phyloP scores from a whole-genome alignment of 768 basidiomycete genomes.

The Lactarius pseudohatsudake region DNA sequence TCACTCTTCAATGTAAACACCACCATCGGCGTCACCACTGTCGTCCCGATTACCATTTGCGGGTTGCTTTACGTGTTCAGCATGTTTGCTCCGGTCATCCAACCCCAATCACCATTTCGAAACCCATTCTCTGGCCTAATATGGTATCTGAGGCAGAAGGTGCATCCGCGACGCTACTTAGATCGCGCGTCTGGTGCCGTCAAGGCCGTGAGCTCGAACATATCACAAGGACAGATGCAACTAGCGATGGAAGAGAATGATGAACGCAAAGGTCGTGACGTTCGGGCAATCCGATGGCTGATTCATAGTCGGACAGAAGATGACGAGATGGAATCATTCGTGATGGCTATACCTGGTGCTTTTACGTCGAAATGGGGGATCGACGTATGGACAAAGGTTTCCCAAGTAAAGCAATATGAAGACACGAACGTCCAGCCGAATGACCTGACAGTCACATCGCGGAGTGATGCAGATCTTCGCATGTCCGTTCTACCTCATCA shows the following conservation, averaged over 20 bases:
- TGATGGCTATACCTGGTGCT: neutral
- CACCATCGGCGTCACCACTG: slow-evolving; percentile 10
- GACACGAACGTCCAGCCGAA: neutral
- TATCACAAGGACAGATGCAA: neutral
- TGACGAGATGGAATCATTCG: slow-evolving; percentile 12
- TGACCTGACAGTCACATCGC: neutral
- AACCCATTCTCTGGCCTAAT: slow-evolving; percentile 14
- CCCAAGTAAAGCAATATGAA: neutral
- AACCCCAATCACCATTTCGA: slow-evolving; percentile 16
- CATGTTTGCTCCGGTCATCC: slow-evolving; percentile 9
- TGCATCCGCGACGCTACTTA: neutral
- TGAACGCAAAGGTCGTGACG: slow-evolving; percentile 1
- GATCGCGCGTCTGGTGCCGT: neutral
- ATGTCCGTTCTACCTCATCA: neutral
- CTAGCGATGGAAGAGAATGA: slow-evolving; percentile 6
- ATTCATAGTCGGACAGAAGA: neutral
- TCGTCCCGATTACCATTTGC: slow-evolving; percentile 17
- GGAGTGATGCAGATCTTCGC: neutral
- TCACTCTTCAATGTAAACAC: slow-evolving; percentile 40
- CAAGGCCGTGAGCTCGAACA: slow-evolving; percentile 2
- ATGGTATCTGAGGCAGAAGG: slow-evolving; percentile 14
- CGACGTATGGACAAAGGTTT: neutral
- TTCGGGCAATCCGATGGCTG: neutral
- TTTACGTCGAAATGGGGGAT: neutral
- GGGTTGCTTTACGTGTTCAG: slow-evolving; percentile 19